Evolutionary conservation across 352 stramenopile genomes (phyloP).

Genomic region (Globisporangium middletonii): DNA sequence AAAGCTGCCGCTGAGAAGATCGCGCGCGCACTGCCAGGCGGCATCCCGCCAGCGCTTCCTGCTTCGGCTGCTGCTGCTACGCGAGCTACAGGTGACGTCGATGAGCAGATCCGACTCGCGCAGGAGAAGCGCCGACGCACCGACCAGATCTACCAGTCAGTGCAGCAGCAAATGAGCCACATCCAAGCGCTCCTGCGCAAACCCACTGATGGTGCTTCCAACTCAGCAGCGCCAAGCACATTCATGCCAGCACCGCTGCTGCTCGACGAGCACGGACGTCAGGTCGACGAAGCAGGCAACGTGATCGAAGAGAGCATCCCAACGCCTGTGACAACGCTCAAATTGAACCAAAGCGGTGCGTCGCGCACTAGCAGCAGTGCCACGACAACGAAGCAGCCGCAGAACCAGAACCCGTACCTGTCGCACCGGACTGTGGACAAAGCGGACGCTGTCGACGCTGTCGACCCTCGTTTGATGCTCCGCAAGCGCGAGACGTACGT

Average conservation of each 20-base stretch:
- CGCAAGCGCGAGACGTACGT: constrained; percentile 80
- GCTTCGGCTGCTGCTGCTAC: neutral
- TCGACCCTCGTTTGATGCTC: constrained; percentile 72
- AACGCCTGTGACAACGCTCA: constrained; percentile 38
- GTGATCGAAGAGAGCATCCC: constrained; percentile 48
- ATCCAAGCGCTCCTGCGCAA: constrained; percentile 62
- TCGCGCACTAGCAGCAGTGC: neutral
- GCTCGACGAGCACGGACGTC: constrained; percentile 70
- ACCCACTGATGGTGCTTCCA: constrained; percentile 15
- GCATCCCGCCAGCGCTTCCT: constrained; percentile 2
- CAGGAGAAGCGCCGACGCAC: constrained; percentile 58
- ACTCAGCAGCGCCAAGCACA: constrained; percentile 12
- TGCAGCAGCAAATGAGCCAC: constrained; percentile 78
- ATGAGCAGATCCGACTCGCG: constrained; percentile 32
- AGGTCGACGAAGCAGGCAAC: constrained; percentile 70
- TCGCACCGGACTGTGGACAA: constrained; percentile 70
- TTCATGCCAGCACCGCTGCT: constrained; percentile 78
- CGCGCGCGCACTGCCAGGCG: constrained; percentile 42
- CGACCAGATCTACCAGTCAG: constrained; percentile 80
- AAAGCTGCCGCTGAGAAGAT: constrained; percentile 75
- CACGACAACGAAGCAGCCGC: constrained; percentile 17
- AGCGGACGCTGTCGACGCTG: constrained; percentile 54
- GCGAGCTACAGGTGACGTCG: constrained; percentile 14
- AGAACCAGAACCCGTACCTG: constrained; percentile 73
- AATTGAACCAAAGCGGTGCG: constrained; percentile 26